Evolutionary conservation across 305 asterid species (phyloP), one percentile per base, ranked within the genome.

Genomic region (Solanum hybrid): DNA sequence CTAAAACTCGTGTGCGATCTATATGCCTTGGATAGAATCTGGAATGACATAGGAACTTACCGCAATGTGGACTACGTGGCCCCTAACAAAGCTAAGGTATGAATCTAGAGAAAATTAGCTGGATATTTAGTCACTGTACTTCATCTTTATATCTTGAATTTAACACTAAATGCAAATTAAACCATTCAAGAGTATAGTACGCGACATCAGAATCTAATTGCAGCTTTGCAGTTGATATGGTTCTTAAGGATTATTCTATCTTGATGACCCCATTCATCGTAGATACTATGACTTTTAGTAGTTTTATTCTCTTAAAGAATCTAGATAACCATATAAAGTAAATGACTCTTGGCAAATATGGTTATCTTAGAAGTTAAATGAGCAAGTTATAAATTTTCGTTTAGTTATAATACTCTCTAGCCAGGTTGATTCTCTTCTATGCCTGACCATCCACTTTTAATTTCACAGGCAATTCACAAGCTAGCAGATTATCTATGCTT

Each of bases 31-130:
- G 96, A 97, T 89, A 95, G 98, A 90, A 96, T 97, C 90, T 97
- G 99, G 99, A 96, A 97, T 77, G 99, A 97, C 89, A 96, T 97
- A 57, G 99, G 99, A 80, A 96, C 99, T 61, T 97, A 97, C 91
- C 97, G 99, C 82, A 97, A 97, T 89, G 99, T 97, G 91, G 99
- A 97, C 93, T 97, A 97, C 80, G 97, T 97, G 88, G 98, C 98
- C 80, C 99, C 99, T 31, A 97, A 97, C 96, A 97, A 97, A 93
- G 99, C 99, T 79, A 97, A 96, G 99, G 99, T 96, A 91, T 36
- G 87, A 73, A 24, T 39, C 75, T 85, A 12, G 41, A 72, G 88
- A 31, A 51, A 51, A 20, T 29, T 27, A 41, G 26, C 73, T 83
- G 73, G 87, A 41, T 27, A 17, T 41, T 10, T 61, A 29, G 76